These are phyloP conservation scores for Ganoderma boninense DNA, from an alignment of 1,284 basidiomycete species.

Conservation along the genomic window DNA sequence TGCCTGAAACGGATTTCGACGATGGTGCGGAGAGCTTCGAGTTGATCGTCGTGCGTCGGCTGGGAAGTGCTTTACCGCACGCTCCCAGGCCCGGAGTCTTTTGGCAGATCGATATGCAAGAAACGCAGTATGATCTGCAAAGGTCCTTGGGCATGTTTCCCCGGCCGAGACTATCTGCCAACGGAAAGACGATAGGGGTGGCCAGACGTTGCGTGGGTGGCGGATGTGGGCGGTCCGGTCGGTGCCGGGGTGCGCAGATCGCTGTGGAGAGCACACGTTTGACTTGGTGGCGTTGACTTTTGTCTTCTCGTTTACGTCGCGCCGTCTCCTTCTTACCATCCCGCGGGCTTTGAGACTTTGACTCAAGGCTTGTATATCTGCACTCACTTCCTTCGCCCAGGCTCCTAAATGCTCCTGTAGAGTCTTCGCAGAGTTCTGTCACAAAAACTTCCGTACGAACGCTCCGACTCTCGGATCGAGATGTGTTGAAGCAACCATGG, in stretches of 20 bases:
- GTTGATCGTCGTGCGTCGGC: conserved; percentile 2
- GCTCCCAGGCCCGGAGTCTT: neutral
- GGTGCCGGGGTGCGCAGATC: neutral
- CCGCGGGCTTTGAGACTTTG: neutral
- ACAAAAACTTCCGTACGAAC: neutral
- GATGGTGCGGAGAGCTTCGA: neutral
- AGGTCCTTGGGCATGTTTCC: neutral
- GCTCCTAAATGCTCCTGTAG: neutral
- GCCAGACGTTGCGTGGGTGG: too few relatives aligned
- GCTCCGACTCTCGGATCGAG: neutral
- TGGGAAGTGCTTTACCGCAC: neutral
- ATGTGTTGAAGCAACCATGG: neutral
- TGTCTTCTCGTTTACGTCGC: neutral
- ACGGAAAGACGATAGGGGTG: neutral
- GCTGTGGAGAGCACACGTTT: neutral
- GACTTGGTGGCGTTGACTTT: neutral
- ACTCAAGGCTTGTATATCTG: neutral
- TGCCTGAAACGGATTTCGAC: neutral
- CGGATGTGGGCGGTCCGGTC: neutral
- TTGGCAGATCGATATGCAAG: neutral
- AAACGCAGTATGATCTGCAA: neutral
- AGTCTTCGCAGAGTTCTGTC: too few relatives aligned
- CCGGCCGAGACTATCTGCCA: neutral
- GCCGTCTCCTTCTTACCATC: neutral
- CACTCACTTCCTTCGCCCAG: neutral